A percentile compares a stretch with the other conserved stretches of the same genome.
Conservation (phyloP, 2,329 filamentous ascomycete genomes). For the Scedosporium apiospermum region DNA sequence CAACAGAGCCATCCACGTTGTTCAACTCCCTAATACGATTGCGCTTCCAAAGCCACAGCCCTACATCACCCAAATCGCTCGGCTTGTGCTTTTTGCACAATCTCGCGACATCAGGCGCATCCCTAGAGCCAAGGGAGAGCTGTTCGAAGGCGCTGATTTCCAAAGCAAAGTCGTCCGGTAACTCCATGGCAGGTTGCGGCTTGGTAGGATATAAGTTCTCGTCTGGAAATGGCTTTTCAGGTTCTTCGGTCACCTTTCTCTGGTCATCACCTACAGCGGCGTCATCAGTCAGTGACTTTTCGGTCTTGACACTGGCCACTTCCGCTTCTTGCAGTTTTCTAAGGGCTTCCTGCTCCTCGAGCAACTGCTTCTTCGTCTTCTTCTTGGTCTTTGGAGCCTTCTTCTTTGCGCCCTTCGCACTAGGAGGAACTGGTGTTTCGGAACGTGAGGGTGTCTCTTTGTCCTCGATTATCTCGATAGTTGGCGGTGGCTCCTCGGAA, state of each 20-base stretch:
- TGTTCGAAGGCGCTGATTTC: conserved; percentile 35
- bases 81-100: conserved; percentile 37
- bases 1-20: conserved; percentile 17
- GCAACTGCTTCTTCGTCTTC: conserved; percentile 68
- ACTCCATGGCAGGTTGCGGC: conserved; percentile 33
- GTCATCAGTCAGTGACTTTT: conserved; percentile 13
- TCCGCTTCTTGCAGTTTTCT: conserved; percentile 43
- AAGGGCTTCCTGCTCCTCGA: conserved; percentile 58
- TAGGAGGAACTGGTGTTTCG: conserved; percentile 32
- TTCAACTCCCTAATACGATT: conserved; percentile 49
- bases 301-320: conserved; percentile 19
- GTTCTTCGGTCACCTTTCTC: conserved; percentile 14
- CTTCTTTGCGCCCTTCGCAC: conserved; percentile 46
- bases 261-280: conserved; percentile 13
- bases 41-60: conserved; percentile 48
- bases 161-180: conserved; percentile 35
- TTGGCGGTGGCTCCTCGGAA: conserved; percentile 17
- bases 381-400: conserved; percentile 51
- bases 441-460: conserved; percentile 35
- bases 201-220: conserved; percentile 40
- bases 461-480: conserved; percentile 36
- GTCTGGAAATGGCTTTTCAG: conserved; percentile 23
- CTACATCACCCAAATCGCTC: conserved; percentile 36
- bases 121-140: conserved; percentile 31
- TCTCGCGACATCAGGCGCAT: conserved; percentile 38